Base-by-base conservation (phyloP, 495 filamentous ascomycete genomes). In the Aspergillus ellipticus region DNA sequence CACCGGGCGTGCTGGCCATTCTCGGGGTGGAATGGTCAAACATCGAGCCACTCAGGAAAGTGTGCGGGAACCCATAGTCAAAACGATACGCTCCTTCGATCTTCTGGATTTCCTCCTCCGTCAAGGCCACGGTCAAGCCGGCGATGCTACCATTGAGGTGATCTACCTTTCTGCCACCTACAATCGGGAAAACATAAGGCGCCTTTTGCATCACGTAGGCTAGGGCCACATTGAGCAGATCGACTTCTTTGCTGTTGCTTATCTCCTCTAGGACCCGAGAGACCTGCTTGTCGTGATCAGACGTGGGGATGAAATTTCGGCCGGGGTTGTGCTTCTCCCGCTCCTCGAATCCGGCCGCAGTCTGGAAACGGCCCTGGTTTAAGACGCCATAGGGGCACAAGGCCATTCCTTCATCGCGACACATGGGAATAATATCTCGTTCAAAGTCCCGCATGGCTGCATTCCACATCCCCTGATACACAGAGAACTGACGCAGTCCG, bases 141-240 rank as follows among this genome's bases (percentile, higher is more conserved):
- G 35, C 39, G 55, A 90, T 85, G 52, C 85, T 89, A 54, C 71
- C 79, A 68, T 85, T 83, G 4, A 92, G 61, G 55, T 88, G 82
- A 49, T 80, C 77, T 29, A 86, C 64, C 56, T 79, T 87, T n/a
- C 82, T 56, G 0, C 80, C 83, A n/a, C 86, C 88, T 19, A 89
- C 74, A 51, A 90, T 88, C 0, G 88, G 88, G 62, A 89, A 90
- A 20, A 89, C 84, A 61, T 89, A 86, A 2, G 87, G 84, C 0
- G 61, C 48, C 57, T 85, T 85, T 42, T 69, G 63, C 53, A 78
- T 65, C 7, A 83, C 69, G 57, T 85, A 85, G 2, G 82, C 83
- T 13, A 85, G 62, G 0, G 82, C 82, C 13, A 76, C 59, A 45
- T 58, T 63, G 0, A 72, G 74, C 16, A 81, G 60, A 1, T 60